Base-by-base conservation (phyloP, 257 asterid species). In the Coffea eugenioides region DNA sequence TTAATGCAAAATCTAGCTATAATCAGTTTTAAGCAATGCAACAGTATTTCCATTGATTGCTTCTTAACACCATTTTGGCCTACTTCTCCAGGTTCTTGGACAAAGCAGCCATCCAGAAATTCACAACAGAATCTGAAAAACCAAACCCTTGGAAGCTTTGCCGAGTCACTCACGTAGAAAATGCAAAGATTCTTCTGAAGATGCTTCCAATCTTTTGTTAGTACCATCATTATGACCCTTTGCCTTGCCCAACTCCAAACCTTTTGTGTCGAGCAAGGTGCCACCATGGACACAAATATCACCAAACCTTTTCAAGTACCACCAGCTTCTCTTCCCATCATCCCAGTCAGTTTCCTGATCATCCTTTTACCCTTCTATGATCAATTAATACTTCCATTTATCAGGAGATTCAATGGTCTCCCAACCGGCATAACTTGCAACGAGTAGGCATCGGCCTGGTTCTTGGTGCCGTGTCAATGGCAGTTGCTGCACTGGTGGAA, bases 241-340 rank as follows among this genome's bases (percentile, higher is more conserved):
- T 90, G 95, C 76, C 69, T 93, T 5, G 97, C 97, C 0, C 97
- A 93, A 82, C 95, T 93, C 13, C 97, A 91, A 77, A 91, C 97
- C 41, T 91, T 93, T 87, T 93, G 92, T 11, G 82, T 93, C 69
- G 88, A 88, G 39, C 97, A 91, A 74, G 97, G 95, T 10, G 49
- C 80, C 62, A 93, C 97, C 15, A 93, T 91, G 97, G 95, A 90
- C 84, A 82, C 90, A 48, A 85, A 59, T 23, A 84, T 93, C 77
- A 81, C 87, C 5, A 87, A 83, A 13, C 31, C 84, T 10, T 91
- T 93, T 87, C 61, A 87, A 4, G 70, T 89, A 14, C 97, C 97
- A 6, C 90, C 97, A 0, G 94, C 97, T 1, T 89, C 95, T 48
- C 91, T 93, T 25, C 94, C 95, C 81, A 86, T 90, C 73, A 84